Base-by-base conservation (phyloP, 306 rosid species). In the Lupinus albus region DNA sequence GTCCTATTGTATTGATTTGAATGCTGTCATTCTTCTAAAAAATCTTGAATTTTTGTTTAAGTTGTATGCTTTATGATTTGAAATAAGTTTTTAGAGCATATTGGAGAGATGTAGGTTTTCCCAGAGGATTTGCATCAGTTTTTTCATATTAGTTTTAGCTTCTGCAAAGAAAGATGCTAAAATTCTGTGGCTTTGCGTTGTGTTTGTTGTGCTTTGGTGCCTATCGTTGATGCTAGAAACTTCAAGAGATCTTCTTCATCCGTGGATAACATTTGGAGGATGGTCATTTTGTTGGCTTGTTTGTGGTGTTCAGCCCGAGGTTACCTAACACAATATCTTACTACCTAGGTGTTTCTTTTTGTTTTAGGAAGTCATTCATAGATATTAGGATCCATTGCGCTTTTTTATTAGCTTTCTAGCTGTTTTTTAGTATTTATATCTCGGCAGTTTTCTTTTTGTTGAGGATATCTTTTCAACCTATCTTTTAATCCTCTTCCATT, bases 1-100 rank as follows among this genome's bases (percentile, higher is more conserved):
- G 74, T 64, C 73, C 52, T 35, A 51, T 61, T 67, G 30, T 67
- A 52, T 78, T 72, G 65, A 75, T 71, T 53, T 70, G 33, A 74
- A 39, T 61, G 11, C 35, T 60, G 18, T 36, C 17, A 51, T 14
- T 64, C 41, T 39, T 82, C 60, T 57, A 39, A 52, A 64, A 64
- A 18, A 58, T 72, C 32, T 69, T 35, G 46, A 45, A 21, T 18
- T 72, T 72, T 62, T 32, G 73, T 39, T 45, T 18, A 55, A 70
- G 52, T 60, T 70, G 49, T 74, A 65, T 18, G 35, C 30, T 38
- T 46, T 73, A 58, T 10, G 72, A 21, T 38, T 8, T 38, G 44
- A 9, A 38, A 38, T 38, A 8, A 38, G 10, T 38, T 38, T 38
- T 8, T 38, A 9, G 44, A 9, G 44, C 44, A 38, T 38, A 3